Conservation (phyloP, 257 asterid species). For the Ballota nigra region DNA sequence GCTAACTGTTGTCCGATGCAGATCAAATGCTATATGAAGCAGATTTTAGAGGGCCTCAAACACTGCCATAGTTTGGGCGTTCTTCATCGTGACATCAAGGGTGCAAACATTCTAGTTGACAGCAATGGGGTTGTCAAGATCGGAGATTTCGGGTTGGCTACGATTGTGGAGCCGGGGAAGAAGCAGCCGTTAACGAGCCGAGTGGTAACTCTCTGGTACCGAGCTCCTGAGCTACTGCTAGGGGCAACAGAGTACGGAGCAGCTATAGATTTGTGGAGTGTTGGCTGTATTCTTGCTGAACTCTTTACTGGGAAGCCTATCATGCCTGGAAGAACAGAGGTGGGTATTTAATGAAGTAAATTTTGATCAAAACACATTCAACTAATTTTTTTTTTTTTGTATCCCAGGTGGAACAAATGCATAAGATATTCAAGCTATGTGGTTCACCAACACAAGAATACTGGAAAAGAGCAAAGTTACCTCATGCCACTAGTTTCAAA, state of each 20-base stretch:
- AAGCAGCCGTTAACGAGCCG: constrained; percentile 79
- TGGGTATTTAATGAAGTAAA: no score
- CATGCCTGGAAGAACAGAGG: constrained; percentile 99
- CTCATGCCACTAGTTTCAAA: constrained; percentile 77
- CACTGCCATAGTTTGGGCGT: constrained; percentile 84
- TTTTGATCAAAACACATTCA: no score
- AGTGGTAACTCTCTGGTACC: constrained; percentile 93
- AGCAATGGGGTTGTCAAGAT: constrained; percentile 67
- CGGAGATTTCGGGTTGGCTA: constrained; percentile 88
- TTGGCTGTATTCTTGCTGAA: constrained; percentile 91
- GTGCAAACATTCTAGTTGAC: constrained; percentile 79
- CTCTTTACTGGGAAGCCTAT: constrained; percentile 75
- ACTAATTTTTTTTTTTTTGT: not conserved
- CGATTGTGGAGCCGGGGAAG: constrained; percentile 47
- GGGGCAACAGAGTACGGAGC: constrained; percentile 83
- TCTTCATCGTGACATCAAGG: constrained; percentile 92
- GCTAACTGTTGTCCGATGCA: constrained; percentile 27
- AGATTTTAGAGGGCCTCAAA: constrained; percentile 67
- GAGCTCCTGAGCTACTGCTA: constrained; percentile 90
- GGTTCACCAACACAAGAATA: constrained; percentile 85
- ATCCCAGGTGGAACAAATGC: constrained; percentile 87
- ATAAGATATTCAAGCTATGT: constrained; percentile 90
- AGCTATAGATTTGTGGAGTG: constrained; percentile 92
- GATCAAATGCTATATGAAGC: constrained; percentile 87
- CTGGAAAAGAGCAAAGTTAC: constrained; percentile 68